Percentiles rank a stretch among this genome's conserved stretches.
These are phyloP conservation scores for Picea glauca DNA, from an alignment of 75 land plant species.

Conservation along the genomic window DNA sequence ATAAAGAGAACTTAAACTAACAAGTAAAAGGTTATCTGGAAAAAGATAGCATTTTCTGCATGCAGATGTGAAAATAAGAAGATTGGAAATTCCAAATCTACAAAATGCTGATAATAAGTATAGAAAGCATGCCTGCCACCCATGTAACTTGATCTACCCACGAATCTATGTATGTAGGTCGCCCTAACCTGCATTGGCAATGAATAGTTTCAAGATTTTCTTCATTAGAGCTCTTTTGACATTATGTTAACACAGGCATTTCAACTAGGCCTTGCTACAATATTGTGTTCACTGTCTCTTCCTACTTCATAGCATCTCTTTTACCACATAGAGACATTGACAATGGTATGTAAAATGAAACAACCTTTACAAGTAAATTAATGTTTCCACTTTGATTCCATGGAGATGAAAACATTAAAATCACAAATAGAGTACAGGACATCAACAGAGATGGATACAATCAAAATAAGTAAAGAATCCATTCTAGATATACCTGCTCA, in stretches of 20 bases:
- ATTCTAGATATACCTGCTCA: conserved; percentile 70
- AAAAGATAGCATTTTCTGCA: background rate
- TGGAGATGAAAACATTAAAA: background rate
- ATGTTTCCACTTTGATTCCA: background rate
- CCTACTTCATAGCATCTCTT: background rate
- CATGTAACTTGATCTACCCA: conserved; percentile 96
- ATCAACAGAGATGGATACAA: background rate
- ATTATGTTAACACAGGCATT: background rate
- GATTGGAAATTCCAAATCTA: background rate
- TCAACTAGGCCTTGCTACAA: background rate
- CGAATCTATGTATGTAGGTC: conserved; percentile 55
- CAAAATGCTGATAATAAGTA: conserved; percentile 1
- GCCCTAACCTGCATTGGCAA: conserved; percentile 68
- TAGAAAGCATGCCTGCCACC: conserved; percentile 62
- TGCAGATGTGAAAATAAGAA: background rate
- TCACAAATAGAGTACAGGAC: background rate
- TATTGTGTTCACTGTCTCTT: background rate
- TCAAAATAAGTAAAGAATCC: background rate
- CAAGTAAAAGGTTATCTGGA: background rate
- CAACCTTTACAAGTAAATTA: background rate
- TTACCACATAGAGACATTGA: background rate
- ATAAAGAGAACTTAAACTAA: background rate
- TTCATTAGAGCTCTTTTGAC: background rate
- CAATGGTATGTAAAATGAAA: background rate
- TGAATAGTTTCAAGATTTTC: background rate